Evolutionary conservation across 139 green algal species (phyloP), one percentile per base, ranked within the genome.

Genomic region (Haematococcus lacustris): DNA sequence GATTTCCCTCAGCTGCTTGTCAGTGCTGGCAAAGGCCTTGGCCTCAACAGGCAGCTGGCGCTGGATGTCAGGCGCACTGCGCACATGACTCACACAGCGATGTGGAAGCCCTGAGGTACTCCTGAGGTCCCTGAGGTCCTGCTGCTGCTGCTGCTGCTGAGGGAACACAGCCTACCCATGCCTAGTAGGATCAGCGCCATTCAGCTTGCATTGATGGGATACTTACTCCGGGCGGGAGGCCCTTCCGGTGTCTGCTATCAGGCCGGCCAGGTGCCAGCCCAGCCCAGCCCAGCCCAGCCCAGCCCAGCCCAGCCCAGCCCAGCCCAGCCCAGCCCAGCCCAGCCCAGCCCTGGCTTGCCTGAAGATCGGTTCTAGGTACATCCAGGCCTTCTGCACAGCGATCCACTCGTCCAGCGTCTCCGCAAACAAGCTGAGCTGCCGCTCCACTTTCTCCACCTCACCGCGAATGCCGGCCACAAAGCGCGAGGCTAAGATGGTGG

Each of bases 301-400:
- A n/a, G n/a, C n/a, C n/a, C n/a, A n/a, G n/a, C n/a, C n/a, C n/a
- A n/a, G n/a, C n/a, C n/a, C n/a, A n/a, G n/a, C n/a, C n/a, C n/a
- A n/a, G n/a, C n/a, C n/a, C 79, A 2, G 89, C 88, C 21, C 66
- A 62, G 66, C 41, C 61, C 66, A n/a, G n/a, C n/a, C 76, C n/a
- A n/a, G n/a, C n/a, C n/a, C n/a, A n/a, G n/a, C n/a, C n/a, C n/a
- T n/a, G n/a, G 21, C 39, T 32, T 32, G 64, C 67, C 66, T 85
- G 81, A 96, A 94, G 68, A 96, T 95, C 40, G 80, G 83, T 82
- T 96, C 90, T 67, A 96, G 78, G 81, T 96, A 94, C 87, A 94
- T 91, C 91, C 91, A 96, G 9, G 77, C 82, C 77, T 93, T 94
- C 77, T 96, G 91, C 62, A 88, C 83, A 43, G 66, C 43, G 13